Evolutionary conservation across 2,329 filamentous ascomycete species (phyloP).

Genomic region (Dissoconium aciculare): DNA sequence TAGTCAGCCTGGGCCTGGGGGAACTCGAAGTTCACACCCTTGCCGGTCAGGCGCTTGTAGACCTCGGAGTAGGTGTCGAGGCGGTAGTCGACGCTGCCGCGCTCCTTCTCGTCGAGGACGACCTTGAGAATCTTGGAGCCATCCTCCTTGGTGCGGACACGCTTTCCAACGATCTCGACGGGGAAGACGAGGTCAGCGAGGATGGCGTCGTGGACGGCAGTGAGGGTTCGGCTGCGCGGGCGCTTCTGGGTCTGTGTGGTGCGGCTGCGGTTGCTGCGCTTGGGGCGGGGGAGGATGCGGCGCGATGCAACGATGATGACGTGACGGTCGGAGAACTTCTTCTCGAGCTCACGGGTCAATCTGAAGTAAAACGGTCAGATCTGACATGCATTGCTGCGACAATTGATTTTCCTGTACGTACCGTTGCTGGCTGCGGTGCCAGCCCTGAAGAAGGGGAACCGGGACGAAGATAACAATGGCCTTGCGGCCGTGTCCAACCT

Average conservation of each 20-base stretch:
- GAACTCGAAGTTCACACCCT: conserved; percentile 97
- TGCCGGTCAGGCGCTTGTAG: conserved; percentile 94
- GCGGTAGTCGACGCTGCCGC: conserved; percentile 96
- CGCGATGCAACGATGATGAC: conserved; percentile 97
- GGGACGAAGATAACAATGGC: conserved; percentile 99
- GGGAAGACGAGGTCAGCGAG: conserved; percentile 97
- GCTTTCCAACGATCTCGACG: conserved; percentile 99
- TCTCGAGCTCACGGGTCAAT: conserved; percentile 99
- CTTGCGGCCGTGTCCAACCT: conserved; percentile 99
- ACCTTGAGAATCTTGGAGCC: conserved; percentile 98
- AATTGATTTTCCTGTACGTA: conserved; percentile 39
- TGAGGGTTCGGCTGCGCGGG: conserved; percentile 91
- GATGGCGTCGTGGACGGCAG: conserved; percentile 97
- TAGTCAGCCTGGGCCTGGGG: conserved; percentile 72
- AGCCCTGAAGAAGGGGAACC: conserved; percentile 92
- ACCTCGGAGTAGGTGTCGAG: conserved; percentile 99
- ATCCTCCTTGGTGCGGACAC: conserved; percentile 96
- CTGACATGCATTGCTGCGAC: conserved; percentile 8
- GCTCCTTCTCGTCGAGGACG: conserved; percentile 99
- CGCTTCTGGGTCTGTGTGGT: conserved; percentile 98
- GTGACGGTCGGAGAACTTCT: conserved; percentile 99
- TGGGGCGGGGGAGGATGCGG: conserved; percentile 96
- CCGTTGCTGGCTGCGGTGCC: conserved; percentile 99
- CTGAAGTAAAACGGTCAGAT: no score
- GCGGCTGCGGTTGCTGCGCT: conserved; percentile 93